These are phyloP conservation scores for Aspergillus nidulans DNA, from an alignment of 495 filamentous ascomycete genomes.

Conservation along the genomic window DNA sequence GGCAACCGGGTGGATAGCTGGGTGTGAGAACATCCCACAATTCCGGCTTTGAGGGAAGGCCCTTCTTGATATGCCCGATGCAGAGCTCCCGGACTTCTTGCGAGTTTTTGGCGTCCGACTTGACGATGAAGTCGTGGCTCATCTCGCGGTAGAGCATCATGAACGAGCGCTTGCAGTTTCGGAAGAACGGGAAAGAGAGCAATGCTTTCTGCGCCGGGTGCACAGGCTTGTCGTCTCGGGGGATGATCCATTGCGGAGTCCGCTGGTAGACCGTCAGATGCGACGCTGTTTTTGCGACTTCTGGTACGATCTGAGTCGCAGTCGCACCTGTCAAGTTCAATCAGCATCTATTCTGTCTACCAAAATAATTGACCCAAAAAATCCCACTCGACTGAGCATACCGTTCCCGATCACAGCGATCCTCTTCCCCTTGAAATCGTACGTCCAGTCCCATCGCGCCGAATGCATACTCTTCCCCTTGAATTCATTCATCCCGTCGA, in stretches of 20 bases:
- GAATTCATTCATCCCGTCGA: conserved; percentile 54
- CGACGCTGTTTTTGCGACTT: conserved; percentile 51
- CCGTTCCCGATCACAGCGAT: conserved; percentile 54
- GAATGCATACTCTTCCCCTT: conserved; percentile 52
- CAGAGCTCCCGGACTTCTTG: conserved; percentile 27
- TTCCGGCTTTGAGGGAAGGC: conserved; percentile 37
- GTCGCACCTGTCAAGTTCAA: conserved; percentile 55
- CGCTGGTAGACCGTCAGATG: conserved; percentile 62
- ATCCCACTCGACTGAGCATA: conserved; percentile 18
- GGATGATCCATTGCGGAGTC: conserved; percentile 62
- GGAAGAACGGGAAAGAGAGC: conserved; percentile 42
- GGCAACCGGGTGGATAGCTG: conserved; percentile 50
- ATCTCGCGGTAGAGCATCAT: conserved; percentile 47
- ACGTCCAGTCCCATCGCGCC: conserved; percentile 50
- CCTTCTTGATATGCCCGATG: conserved; percentile 26
- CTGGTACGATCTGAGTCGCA: conserved; percentile 66
- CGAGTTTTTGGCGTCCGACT: conserved; percentile 29
- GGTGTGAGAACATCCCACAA: conserved; percentile 47
- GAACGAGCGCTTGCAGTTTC: conserved; percentile 41
- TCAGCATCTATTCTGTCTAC: conserved; percentile 7
- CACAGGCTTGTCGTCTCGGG: conserved; percentile 39
- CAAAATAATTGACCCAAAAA: too few species aligned
- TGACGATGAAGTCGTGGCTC: conserved; percentile 35
- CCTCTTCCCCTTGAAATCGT: conserved; percentile 45
- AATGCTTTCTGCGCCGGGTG: conserved; percentile 30